These are phyloP conservation scores for Schizosaccharomyces pombe DNA, from an alignment of 805 yeast genomes.

Conservation along the genomic window DNA sequence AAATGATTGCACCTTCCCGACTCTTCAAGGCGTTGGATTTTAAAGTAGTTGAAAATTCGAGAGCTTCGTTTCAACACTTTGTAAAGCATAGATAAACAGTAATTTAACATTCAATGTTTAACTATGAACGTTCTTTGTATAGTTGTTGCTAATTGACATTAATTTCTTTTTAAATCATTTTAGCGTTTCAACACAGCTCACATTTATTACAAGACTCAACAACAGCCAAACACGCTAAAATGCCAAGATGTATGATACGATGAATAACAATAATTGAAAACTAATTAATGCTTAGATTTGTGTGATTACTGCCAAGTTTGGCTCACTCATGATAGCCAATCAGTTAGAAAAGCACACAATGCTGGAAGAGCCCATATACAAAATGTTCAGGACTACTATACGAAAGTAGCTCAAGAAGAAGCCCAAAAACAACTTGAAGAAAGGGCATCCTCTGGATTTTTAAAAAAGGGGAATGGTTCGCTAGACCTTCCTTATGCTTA, in stretches of 20 bases:
- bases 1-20: no score
- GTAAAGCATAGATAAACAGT: no score
- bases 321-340: slow-evolving; percentile 67
- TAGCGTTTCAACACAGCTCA: no score
- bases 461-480: neutral
- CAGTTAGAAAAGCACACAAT: slow-evolving; percentile 62
- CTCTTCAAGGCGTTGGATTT: no score
- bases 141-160: no score
- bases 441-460: neutral
- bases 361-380: slow-evolving; percentile 55
- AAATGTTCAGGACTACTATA: slow-evolving; percentile 53
- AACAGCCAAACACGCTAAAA: neutral
- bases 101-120: no score
- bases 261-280: neutral
- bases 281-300: neutral
- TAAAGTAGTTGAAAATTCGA: no score
- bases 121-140: no score
- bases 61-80: no score
- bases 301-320: slow-evolving; percentile 20
- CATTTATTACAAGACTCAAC: no score
- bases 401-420: neutral
- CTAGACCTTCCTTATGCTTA: neutral
- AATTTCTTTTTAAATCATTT: no score
- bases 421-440: neutral
- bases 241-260: neutral